These are phyloP conservation scores for Metschnikowia amazonensis DNA, from an alignment of 805 yeast species.

Conservation along the genomic window DNA sequence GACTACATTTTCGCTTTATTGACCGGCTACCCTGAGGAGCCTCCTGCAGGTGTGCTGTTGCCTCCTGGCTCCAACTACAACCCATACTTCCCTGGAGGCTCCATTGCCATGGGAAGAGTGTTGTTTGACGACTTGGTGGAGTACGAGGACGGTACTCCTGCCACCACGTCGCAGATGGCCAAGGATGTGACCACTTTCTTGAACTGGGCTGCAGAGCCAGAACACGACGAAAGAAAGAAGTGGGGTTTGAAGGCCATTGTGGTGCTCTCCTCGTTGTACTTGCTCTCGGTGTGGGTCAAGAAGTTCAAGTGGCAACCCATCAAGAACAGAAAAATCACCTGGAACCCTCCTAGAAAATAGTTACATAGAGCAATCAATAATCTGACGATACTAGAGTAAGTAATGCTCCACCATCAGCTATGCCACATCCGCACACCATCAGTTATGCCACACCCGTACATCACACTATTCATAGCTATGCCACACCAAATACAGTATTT, in stretches of 20 bases:
- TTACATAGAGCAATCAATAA: slow-evolving; percentile 5
- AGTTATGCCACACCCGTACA: too few relatives aligned
- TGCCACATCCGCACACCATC: background rate
- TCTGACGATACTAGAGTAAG: too few relatives aligned
- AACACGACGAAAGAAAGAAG: slow-evolving; percentile 97
- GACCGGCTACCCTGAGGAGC: slow-evolving; percentile 98
- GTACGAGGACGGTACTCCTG: slow-evolving; percentile 98
- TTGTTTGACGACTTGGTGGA: slow-evolving; percentile 96
- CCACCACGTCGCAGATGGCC: slow-evolving; percentile 98
- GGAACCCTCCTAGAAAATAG: slow-evolving; percentile 80
- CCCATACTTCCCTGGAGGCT: slow-evolving; percentile 99
- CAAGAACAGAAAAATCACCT: slow-evolving; percentile 90
- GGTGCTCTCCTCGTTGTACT: slow-evolving; percentile 72
- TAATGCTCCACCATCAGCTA: too few relatives aligned
- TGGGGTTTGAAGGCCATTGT: slow-evolving; percentile 90
- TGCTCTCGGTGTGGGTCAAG: slow-evolving; percentile 86
- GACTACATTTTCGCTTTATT: slow-evolving; percentile 92
- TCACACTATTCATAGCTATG: too few relatives aligned
- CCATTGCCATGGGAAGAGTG: slow-evolving; percentile 99
- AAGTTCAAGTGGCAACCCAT: slow-evolving; percentile 97
- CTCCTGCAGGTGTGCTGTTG: slow-evolving; percentile 93
- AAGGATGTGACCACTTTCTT: slow-evolving; percentile 95
- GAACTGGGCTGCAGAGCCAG: slow-evolving; percentile 98
- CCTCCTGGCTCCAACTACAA: slow-evolving; percentile 96
- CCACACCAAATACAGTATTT: too few relatives aligned